Evolutionary conservation across 371 early-diverging fungal species (phyloP).

Genomic region (Nematocida displodere): DNA sequence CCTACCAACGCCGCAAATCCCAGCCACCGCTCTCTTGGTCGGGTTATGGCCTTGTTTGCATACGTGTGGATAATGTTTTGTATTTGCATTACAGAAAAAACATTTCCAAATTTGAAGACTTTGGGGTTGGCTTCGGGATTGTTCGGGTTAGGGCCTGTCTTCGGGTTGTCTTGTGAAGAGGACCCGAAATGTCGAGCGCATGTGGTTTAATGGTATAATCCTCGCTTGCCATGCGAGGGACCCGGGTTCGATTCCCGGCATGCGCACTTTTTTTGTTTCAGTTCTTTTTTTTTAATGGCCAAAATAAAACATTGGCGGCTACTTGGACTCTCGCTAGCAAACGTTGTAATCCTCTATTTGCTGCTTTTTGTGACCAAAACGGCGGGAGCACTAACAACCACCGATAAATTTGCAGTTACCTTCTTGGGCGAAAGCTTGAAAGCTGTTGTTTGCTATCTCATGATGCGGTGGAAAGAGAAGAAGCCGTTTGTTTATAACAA

Average conservation of each 20-base stretch:
- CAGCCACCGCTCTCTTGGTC: conserved; percentile 56
- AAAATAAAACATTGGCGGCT: too few relatives aligned
- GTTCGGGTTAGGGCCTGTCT: neutral
- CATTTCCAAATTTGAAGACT: conserved; percentile 7
- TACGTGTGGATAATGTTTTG: conserved; percentile 57
- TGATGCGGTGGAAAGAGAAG: neutral
- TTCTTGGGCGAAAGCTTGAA: too few relatives aligned
- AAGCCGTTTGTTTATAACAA: neutral
- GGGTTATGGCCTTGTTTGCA: conserved; percentile 56
- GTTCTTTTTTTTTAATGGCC: conserved; percentile 10
- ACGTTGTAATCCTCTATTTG: too few relatives aligned
- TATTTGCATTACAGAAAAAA: conserved; percentile 51
- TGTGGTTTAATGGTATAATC: conserved; percentile 68
- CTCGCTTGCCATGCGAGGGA: conserved; percentile 68
- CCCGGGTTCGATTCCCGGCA: conserved; percentile 70
- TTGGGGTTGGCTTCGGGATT: too few relatives aligned
- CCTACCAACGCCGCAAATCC: conserved; percentile 35
- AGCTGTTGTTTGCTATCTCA: too few relatives aligned
- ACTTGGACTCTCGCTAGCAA: too few relatives aligned
- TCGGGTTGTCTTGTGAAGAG: neutral
- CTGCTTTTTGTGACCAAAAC: too few relatives aligned
- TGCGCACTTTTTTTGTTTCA: conserved; percentile 63
- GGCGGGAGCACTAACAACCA: too few relatives aligned
- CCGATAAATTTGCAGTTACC: too few relatives aligned
- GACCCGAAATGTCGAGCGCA: conserved; percentile 54